These are phyloP conservation scores for Stephania cephalantha DNA, from an alignment of 164 flowering plant species.

Conservation along the genomic window DNA sequence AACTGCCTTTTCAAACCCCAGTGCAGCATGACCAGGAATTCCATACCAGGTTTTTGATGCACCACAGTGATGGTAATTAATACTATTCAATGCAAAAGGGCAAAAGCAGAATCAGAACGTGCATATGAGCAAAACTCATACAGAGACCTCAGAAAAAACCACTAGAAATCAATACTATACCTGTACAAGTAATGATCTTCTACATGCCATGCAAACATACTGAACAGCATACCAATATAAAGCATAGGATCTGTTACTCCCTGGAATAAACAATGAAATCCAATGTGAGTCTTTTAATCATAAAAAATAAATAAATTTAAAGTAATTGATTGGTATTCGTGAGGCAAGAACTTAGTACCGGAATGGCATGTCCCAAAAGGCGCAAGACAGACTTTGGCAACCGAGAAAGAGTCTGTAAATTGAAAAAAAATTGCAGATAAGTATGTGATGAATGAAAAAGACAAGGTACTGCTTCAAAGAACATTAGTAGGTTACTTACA, in stretches of 20 bases:
- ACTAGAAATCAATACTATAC: conserved; percentile 25
- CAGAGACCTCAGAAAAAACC: background rate
- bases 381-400: conserved; percentile 72
- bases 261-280: conserved; percentile 38
- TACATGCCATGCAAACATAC: conserved; percentile 99
- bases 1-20: conserved; percentile 86
- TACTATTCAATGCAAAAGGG: conserved; percentile 38
- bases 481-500: background rate
- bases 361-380: conserved; percentile 66
- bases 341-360: conserved; percentile 41
- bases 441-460: background rate
- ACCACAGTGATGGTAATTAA: conserved; percentile 95
- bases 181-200: conserved; percentile 98
- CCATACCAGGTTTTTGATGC: conserved; percentile 99
- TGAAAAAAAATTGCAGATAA: conserved; percentile 12
- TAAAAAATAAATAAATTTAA: background rate
- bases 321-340: background rate
- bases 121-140: background rate
- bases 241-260: conserved; percentile 99
- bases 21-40: conserved; percentile 86
- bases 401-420: conserved; percentile 70
- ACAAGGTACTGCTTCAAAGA: background rate
- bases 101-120: background rate
- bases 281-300: background rate
- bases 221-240: conserved; percentile 97